Percentiles rank a stretch among this genome's conserved stretches.
Evolutionary conservation across 2,329 filamentous ascomycete genomes (phyloP).

Genomic region (Incumbomyces lentus): DNA sequence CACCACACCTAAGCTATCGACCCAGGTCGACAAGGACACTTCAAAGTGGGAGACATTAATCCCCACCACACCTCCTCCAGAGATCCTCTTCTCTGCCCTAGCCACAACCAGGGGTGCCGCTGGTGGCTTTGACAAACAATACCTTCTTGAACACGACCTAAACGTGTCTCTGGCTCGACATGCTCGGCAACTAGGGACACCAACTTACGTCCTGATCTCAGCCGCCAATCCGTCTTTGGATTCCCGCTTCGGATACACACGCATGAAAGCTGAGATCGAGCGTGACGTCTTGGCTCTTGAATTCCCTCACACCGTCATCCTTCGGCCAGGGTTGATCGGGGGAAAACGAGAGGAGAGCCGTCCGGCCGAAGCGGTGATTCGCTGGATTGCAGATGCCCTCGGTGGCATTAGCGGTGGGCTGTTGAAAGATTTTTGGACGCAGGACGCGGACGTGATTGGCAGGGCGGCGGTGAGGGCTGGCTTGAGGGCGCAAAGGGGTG

Average conservation of each 20-base stretch:
- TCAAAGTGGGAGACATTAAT: slow-evolving; percentile 57
- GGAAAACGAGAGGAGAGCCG: slow-evolving; percentile 57
- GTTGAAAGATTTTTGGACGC: slow-evolving; percentile 57
- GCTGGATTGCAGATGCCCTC: slow-evolving; percentile 45
- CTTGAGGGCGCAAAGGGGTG: slow-evolving; percentile 31
- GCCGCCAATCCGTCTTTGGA: slow-evolving; percentile 42
- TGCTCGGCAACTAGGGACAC: slow-evolving; percentile 54
- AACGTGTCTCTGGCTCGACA: slow-evolving; percentile 69
- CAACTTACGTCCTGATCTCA: slow-evolving; percentile 69
- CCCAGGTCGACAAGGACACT: slow-evolving; percentile 58
- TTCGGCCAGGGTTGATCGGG: slow-evolving; percentile 64
- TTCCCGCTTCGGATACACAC: slow-evolving; percentile 44
- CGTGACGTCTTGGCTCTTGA: slow-evolving; percentile 59
- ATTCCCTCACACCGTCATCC: slow-evolving; percentile 69
- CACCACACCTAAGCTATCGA: slow-evolving; percentile 34
- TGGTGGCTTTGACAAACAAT: slow-evolving; percentile 67
- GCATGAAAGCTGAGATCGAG: slow-evolving; percentile 84
- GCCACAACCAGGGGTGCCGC: slow-evolving; percentile 68
- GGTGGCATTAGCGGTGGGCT: slow-evolving; percentile 42
- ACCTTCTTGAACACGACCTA: slow-evolving; percentile 78
- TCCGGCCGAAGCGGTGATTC: slow-evolving; percentile 46
- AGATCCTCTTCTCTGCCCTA: slow-evolving; percentile 64
- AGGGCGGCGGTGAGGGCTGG: slow-evolving; percentile 31
- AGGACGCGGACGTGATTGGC: slow-evolving; percentile 63
- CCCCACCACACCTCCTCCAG: slow-evolving; percentile 38